Evolutionary conservation across 2,329 filamentous ascomycete genomes (phyloP), one percentile per base, ranked within the genome.

Genomic region (Coleophoma eucalyptorum): DNA sequence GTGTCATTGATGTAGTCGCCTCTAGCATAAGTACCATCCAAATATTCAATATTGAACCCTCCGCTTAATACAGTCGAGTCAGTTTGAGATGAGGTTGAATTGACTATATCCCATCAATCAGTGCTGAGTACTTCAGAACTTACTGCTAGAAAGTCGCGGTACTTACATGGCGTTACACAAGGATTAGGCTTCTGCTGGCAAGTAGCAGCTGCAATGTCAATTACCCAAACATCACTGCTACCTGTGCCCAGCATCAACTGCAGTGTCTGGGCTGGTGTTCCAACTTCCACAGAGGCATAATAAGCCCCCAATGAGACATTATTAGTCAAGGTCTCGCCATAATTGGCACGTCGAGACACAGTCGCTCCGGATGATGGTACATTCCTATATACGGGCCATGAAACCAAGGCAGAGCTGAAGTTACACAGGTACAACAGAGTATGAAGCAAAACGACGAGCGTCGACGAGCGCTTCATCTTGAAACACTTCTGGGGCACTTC

Each of bases 151-250:
- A 7, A 5, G 26, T 26, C 26, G 26, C 26, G 10, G 73, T 71
- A 20, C 63, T 61, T 46, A 65, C 70, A 16, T 62, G 18, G 40
- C 52, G 53, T 43, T 26, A 12, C 6, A 49, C 15, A 35, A 32
- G 65, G 62, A 77, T 73, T 79, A 3, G 73, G 26, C 70, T 21
- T 63, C 62, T 46, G 65, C 70, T 15, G 62, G 40, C 54, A 57
- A 7, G 46, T 35, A 34, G 50, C 20, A 3, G 53, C 51, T 5
- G n/a, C 42, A 3, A 16, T 26, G 13, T 41, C 26, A 3, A 43
- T 42, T 1, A 82, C 67, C 79, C 80, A 84, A 3, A 79, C 74
- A 58, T 84, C 81, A 58, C 77, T 81, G 62, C 77, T 81, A 26
- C 80, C 81, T 4, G 81, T 84, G 60, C 84, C 80, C 54, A 84